Percentiles rank a stretch among this genome's conserved stretches.
phyloP scores from a whole-genome alignment of 2,329 filamentous ascomycete species.

The Akanthomyces lecanii region DNA sequence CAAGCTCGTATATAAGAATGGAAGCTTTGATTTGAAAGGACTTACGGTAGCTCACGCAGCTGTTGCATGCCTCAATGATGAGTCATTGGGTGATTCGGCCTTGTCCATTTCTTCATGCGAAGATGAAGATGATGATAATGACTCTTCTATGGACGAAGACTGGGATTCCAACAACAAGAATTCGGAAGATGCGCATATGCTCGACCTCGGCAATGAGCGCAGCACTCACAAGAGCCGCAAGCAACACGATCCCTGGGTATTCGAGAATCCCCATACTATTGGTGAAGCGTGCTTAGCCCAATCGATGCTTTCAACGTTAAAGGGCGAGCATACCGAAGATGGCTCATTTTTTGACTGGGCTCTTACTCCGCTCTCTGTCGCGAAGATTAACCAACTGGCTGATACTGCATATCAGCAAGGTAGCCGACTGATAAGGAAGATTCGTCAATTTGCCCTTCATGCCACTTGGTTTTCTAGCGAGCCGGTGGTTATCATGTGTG shows the following conservation, averaged over 20 bases:
- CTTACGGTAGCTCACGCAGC: slow-evolving; percentile 7
- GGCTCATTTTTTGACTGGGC: not conserved
- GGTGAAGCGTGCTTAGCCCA: not conserved
- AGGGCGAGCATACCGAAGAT: not conserved
- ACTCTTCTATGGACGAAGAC: not conserved
- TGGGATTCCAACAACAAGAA: not conserved
- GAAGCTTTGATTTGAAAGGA: not conserved
- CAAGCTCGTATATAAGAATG: not conserved
- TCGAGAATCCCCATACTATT: not conserved
- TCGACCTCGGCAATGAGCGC: not conserved
- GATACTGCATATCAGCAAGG: no score
- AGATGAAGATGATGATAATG: not conserved
- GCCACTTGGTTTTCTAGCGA: not conserved
- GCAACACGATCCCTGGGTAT: not conserved
- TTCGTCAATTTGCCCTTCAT: not conserved
- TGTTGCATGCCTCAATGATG: not conserved
- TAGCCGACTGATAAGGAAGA: not conserved
- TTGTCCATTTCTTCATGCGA: not conserved
- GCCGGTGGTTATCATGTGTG: not conserved
- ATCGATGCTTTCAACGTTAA: not conserved
- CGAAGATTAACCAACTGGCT: not conserved
- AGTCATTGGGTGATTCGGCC: not conserved
- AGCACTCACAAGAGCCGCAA: not conserved
- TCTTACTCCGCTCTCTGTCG: not conserved
- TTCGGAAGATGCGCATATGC: not conserved